Evolutionary conservation across 768 basidiomycete genomes (phyloP), one percentile per base, ranked within the genome.

Genomic region (Tricholoma hemisulphureum): DNA sequence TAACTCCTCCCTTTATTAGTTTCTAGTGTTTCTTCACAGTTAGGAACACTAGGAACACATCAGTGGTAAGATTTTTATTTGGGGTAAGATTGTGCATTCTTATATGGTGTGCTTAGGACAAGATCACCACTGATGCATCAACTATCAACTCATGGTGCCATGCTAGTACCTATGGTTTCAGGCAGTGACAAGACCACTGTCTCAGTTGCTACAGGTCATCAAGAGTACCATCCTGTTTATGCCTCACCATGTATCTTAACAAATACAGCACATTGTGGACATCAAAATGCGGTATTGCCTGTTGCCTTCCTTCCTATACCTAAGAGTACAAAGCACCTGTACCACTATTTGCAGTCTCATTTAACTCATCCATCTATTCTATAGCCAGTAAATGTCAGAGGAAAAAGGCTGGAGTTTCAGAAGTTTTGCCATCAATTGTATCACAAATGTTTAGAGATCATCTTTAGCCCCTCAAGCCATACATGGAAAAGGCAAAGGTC

Each of bases 201-300:
- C n/a, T n/a, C n/a, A n/a, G n/a, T n/a, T n/a, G n/a, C n/a, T n/a
- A n/a, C n/a, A n/a, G n/a, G n/a, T n/a, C n/a, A n/a, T n/a, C n/a
- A n/a, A n/a, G n/a, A 77, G 29, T 76, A 72, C 37, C 69, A 77
- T 56, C 75, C 72, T 1, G 55, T 75, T 0, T 77, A 77, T 56
- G 26, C 61, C 1, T 73, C 71, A 3, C 45, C 61, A 0, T 72
- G 75, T 0, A 68, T 60, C 24, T 31, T 77, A 4, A 54, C 60
- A 1, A 73, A 75, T 55, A 61, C 54, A 11, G 68, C 66, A 0
- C 64, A 68, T 0, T 68, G 70, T 6, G 65, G 58, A 0, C 74
- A 77, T 58, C 56, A 67, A 0, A 66, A 63, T 51, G 64, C 56
- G 7, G 66, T 75, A 0, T 18, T 70, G 2, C 70, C 70, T 0